Percentiles rank a stretch among this genome's conserved stretches.
phyloP scores from a whole-genome alignment of 768 basidiomycete genomes.

The Gautieria morchelliformis region DNA sequence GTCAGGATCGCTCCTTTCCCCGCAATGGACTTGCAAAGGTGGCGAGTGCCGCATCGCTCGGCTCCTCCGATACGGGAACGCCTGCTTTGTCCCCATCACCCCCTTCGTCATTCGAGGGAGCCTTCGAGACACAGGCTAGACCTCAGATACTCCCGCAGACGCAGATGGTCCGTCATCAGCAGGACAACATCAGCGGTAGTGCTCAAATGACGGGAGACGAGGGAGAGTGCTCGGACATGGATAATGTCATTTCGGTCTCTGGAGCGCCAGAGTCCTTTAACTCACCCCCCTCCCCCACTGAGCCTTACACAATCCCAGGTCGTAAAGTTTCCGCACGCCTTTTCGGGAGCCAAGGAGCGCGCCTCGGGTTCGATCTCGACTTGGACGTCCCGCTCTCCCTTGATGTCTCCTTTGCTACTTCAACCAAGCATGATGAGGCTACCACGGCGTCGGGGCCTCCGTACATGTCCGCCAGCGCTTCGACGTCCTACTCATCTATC shows the following conservation, averaged over 20 bases:
- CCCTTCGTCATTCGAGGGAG: background rate
- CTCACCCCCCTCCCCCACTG: background rate
- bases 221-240: background rate
- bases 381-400: background rate
- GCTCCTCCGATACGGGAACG: background rate
- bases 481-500: no score
- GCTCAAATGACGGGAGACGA: background rate
- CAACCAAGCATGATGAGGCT: no score
- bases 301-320: background rate
- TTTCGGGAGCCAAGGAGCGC: conserved; percentile 7
- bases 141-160: no score
- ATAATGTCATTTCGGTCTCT: background rate
- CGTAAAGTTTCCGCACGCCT: conserved; percentile 1
- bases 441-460: no score
- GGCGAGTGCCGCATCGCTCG: background rate
- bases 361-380: conserved; percentile 2
- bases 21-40: no score
- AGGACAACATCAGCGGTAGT: background rate
- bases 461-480: no score
- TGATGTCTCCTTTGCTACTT: no score
- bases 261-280: background rate
- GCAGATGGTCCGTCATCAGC: no score
- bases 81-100: conserved; percentile 1
- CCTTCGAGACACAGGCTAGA: background rate
- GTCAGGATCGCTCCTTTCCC: no score